Percentiles rank a stretch among this genome's conserved stretches.
Conservation (phyloP, 768 basidiomycete genomes). For the Lactarius trivialis region DNA sequence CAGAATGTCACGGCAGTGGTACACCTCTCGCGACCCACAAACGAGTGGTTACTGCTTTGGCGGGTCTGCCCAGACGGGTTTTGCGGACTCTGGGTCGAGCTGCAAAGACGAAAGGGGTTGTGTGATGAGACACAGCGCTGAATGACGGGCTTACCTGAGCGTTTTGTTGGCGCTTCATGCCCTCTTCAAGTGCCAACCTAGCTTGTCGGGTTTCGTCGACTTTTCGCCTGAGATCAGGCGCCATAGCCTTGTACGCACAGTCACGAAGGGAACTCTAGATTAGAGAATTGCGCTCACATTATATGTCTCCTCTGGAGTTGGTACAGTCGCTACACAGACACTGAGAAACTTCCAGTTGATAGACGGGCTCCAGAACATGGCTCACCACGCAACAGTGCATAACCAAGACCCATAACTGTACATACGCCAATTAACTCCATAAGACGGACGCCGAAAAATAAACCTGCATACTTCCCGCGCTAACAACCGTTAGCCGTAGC, state of each 20-base stretch:
- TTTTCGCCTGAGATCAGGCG: slow-evolving; percentile 33
- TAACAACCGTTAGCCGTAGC: slow-evolving; percentile 26
- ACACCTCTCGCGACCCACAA: background rate
- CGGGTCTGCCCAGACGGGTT: slow-evolving; percentile 33
- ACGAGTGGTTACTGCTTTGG: slow-evolving; percentile 2
- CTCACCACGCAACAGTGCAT: slow-evolving; percentile 29
- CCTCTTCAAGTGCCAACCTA: slow-evolving; percentile 30
- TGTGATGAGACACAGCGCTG: background rate
- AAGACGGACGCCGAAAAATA: background rate
- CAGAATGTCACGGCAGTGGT: background rate
- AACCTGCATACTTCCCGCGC: slow-evolving; percentile 27
- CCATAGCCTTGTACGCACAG: slow-evolving; percentile 28
- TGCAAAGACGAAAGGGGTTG: slow-evolving; percentile 15
- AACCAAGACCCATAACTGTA: slow-evolving; percentile 32
- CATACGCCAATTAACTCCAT: background rate
- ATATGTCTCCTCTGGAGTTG: slow-evolving; percentile 33
- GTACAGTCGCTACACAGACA: slow-evolving; percentile 26
- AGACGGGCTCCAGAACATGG: background rate
- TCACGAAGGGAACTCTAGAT: background rate
- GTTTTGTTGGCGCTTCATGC: slow-evolving; percentile 27
- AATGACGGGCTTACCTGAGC: slow-evolving; percentile 26
- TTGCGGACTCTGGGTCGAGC: slow-evolving; percentile 33
- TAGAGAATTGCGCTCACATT: slow-evolving; percentile 25
- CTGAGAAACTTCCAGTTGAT: background rate
- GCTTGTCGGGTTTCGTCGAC: slow-evolving; percentile 35